Percentiles rank a stretch among this genome's conserved stretches.
These are phyloP conservation scores for Tolypocladium pustulatum DNA, from an alignment of 2,329 filamentous ascomycete genomes.

Conservation along the genomic window DNA sequence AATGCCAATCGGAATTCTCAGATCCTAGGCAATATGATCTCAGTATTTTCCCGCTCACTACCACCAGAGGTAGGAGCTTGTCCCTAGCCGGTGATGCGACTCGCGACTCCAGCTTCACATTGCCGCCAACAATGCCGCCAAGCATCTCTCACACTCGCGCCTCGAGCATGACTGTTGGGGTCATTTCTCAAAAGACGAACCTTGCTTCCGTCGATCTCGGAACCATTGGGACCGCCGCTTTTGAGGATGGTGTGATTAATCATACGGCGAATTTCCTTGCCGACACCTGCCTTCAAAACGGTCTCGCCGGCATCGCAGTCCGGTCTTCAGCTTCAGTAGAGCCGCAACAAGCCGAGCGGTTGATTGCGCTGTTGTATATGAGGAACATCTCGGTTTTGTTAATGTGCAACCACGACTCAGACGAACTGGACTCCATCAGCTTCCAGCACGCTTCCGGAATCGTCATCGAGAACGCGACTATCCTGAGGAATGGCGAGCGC, in stretches of 20 bases:
- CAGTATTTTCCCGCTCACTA: background rate
- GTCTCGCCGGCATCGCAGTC: background rate
- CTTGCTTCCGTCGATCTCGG: conserved; percentile 1
- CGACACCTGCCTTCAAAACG: background rate
- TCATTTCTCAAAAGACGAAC: background rate
- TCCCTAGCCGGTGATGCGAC: background rate
- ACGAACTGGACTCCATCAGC: conserved; percentile 12
- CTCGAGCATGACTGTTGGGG: background rate
- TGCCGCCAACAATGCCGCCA: background rate
- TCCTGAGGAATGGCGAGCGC: conserved; percentile 26
- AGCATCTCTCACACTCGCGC: background rate
- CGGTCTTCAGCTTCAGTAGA: conserved; percentile 2
- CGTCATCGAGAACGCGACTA: conserved; percentile 30
- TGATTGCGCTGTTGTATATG: conserved; percentile 2
- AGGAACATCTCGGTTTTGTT: conserved; percentile 9
- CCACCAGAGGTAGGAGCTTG: background rate
- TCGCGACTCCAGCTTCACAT: background rate
- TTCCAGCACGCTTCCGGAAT: conserved; percentile 23
- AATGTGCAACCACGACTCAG: conserved; percentile 11
- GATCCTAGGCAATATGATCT: background rate
- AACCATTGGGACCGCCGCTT: background rate
- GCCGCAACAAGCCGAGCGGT: background rate
- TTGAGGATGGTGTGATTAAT: background rate
- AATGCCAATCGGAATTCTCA: background rate
- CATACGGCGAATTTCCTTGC: background rate